phyloP scores from a whole-genome alignment of 257 asterid genomes.

The Solanum tarijense region DNA sequence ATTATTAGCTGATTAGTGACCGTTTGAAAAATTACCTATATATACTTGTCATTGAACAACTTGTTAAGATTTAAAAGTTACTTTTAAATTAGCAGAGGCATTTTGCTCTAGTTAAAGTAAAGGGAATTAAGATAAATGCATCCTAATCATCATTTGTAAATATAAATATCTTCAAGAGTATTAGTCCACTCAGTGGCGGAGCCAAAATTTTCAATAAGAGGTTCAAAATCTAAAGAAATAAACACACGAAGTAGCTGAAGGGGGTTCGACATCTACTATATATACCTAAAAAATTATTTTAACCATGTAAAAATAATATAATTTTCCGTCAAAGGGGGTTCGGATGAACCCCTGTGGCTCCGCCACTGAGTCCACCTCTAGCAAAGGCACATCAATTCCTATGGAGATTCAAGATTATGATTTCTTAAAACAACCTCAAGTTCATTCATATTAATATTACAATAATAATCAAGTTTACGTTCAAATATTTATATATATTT shows the following conservation, averaged over 20 bases:
- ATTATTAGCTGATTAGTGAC: too few relatives aligned
- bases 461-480: too few relatives aligned
- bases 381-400: neutral
- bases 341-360: too few relatives aligned
- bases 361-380: neutral
- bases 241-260: too few relatives aligned
- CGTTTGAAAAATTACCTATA: neutral
- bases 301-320: too few relatives aligned
- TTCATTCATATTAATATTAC: neutral
- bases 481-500: neutral
- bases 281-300: too few relatives aligned
- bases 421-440: neutral
- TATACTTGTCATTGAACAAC: neutral
- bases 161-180: neutral
- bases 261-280: too few relatives aligned
- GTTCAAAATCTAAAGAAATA: too few relatives aligned
- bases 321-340: too few relatives aligned
- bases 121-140: neutral
- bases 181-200: neutral
- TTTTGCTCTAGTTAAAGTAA: neutral
- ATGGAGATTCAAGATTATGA: neutral
- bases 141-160: neutral
- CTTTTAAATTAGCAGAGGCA: neutral
- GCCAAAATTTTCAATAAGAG: too few relatives aligned
- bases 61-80: neutral